Conservation (phyloP, 2,329 filamentous ascomycete species). For the Nemania serpens region DNA sequence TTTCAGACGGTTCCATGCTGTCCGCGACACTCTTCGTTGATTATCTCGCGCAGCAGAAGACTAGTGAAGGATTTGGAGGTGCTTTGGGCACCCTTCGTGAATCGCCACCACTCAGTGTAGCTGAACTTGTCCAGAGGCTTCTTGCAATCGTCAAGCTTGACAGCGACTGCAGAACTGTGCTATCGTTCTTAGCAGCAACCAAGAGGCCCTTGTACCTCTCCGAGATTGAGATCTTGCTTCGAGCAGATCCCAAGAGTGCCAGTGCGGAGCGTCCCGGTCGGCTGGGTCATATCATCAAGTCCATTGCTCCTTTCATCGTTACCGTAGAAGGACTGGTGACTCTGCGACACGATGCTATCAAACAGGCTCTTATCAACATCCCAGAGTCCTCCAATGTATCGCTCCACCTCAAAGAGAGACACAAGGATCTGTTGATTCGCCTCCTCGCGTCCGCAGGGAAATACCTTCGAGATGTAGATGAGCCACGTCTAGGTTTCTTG, state of each 20-base stretch:
- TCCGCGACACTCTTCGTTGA: slow-evolving; percentile 16
- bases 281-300: slow-evolving; percentile 4
- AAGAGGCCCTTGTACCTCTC: slow-evolving; percentile 23
- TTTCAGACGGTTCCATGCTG: slow-evolving; percentile 21
- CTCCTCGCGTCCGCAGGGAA: slow-evolving; percentile 14
- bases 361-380: slow-evolving; percentile 24
- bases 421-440: slow-evolving; percentile 24
- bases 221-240: slow-evolving; percentile 23
- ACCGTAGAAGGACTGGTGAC: slow-evolving; percentile 22
- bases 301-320: slow-evolving; percentile 17
- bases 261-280: not conserved
- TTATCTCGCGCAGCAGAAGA: slow-evolving; percentile 21
- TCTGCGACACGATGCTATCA: slow-evolving; percentile 22
- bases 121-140: slow-evolving; percentile 20
- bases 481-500: slow-evolving; percentile 20
- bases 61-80: slow-evolving; percentile 14
- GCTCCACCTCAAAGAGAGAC: slow-evolving; percentile 25
- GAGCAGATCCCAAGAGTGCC: slow-evolving; percentile 10
- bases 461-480: slow-evolving; percentile 21
- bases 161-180: slow-evolving; percentile 5
- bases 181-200: slow-evolving; percentile 19
- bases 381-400: slow-evolving; percentile 22
- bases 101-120: slow-evolving; percentile 10
- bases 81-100: slow-evolving; percentile 17
- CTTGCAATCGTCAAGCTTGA: slow-evolving; percentile 17